Conservation (phyloP, 768 basidiomycete genomes). For the Russula compacta region DNA sequence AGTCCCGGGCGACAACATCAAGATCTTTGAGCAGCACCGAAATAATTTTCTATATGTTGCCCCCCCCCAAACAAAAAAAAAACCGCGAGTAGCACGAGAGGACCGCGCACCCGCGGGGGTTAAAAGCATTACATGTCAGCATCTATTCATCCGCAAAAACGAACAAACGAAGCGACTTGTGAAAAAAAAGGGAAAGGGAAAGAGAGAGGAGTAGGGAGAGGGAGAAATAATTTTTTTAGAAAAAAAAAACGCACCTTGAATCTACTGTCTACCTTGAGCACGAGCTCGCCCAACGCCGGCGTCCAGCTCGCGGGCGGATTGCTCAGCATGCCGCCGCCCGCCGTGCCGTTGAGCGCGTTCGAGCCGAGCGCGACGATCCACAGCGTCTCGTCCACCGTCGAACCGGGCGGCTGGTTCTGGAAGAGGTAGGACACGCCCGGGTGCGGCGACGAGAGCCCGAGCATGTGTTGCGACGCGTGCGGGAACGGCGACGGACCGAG, state of each 20-base stretch:
- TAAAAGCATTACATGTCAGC: neutral
- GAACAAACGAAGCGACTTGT: too few relatives aligned
- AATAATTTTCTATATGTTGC: constrained; percentile 77
- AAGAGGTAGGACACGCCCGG: constrained; percentile 80
- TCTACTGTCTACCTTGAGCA: constrained; percentile 74
- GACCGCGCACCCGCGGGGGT: neutral
- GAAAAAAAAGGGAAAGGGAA: too few relatives aligned
- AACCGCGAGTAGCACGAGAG: neutral
- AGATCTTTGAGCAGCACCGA: constrained; percentile 71
- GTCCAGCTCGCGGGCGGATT: constrained; percentile 58
- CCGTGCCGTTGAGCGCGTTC: constrained; percentile 23
- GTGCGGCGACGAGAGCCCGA: constrained; percentile 64
- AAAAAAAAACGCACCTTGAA: constrained; percentile 49
- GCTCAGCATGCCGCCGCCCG: constrained; percentile 29
- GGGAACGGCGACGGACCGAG: constrained; percentile 77
- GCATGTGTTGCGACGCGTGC: constrained; percentile 63
- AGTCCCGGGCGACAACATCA: constrained; percentile 69
- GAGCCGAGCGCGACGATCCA: constrained; percentile 52
- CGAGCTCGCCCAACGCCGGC: constrained; percentile 54
- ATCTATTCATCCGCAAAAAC: neutral
- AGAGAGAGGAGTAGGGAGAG: too few relatives aligned
- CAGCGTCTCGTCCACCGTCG: constrained; percentile 42
- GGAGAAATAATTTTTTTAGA: too few relatives aligned
- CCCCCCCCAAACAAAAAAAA: neutral
- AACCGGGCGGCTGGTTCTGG: constrained; percentile 33